Conservation (phyloP, 768 basidiomycete genomes). For the Mycena leptocephala region DNA sequence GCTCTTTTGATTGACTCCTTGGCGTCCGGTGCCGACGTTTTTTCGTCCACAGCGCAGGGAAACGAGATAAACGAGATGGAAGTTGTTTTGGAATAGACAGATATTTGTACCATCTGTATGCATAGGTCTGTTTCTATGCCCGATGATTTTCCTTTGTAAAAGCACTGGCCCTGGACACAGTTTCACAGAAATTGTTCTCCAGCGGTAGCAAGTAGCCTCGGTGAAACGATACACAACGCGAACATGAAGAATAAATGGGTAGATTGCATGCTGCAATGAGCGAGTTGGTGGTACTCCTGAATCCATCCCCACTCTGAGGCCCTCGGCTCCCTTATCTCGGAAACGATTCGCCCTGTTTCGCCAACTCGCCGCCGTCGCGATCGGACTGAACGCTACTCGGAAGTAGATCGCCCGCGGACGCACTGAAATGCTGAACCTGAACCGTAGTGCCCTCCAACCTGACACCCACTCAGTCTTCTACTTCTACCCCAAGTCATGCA, state of each 20-base stretch:
- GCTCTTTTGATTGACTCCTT: conserved; percentile 87
- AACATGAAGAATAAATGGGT: no score
- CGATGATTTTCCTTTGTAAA: no score
- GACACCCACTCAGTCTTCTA: no score
- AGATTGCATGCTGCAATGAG: no score
- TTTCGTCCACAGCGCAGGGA: conserved; percentile 59
- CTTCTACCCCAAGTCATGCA: no score
- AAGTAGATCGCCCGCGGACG: conserved; percentile 1
- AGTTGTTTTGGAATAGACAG: conserved; percentile 69
- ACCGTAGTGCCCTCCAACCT: neutral
- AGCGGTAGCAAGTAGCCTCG: no score
- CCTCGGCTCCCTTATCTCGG: conserved; percentile 7
- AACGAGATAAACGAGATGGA: conserved; percentile 78
- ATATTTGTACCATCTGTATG: neutral
- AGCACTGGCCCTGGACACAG: no score
- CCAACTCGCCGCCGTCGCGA: neutral
- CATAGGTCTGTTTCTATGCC: neutral
- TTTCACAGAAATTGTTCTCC: no score
- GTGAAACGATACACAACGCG: no score
- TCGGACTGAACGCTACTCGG: conserved; percentile 23
- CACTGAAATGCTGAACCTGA: neutral
- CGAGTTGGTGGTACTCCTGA: neutral
- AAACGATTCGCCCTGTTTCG: no score
- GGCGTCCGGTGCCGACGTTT: conserved; percentile 85
- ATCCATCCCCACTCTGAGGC: neutral